Evolutionary conservation across 441 rosid species (phyloP).

Genomic region (Dalechampia spathulata): DNA sequence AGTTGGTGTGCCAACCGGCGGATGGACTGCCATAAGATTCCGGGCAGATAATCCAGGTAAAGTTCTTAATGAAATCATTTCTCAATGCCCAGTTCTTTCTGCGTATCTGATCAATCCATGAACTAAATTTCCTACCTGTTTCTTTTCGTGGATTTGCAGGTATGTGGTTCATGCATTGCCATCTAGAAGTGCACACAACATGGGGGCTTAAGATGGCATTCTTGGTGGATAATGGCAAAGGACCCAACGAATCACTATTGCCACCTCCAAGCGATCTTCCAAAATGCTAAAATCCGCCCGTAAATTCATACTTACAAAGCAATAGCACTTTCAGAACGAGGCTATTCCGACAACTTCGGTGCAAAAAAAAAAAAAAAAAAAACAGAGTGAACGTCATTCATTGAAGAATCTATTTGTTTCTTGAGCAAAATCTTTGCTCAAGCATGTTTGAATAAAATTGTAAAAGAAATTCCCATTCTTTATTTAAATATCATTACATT

Average conservation of each 20-base stretch:
- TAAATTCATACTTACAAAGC: neutral
- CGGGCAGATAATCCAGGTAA: slow-evolving; percentile 90
- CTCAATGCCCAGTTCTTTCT: no score
- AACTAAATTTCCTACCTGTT: no score
- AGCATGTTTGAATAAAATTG: slow-evolving; percentile 22
- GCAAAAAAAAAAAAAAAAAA: neutral
- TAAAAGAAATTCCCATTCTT: neutral
- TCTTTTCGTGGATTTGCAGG: slow-evolving; percentile 22
- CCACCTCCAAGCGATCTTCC: slow-evolving; percentile 93
- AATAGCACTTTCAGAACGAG: neutral
- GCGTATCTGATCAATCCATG: no score
- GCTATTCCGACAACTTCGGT: neutral
- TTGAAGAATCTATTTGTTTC: slow-evolving; percentile 17
- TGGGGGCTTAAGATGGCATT: slow-evolving; percentile 98
- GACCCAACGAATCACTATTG: slow-evolving; percentile 67
- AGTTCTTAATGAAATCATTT: no score
- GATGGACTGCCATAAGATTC: slow-evolving; percentile 88
- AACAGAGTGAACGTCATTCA: neutral
- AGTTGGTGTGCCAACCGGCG: slow-evolving; percentile 81
- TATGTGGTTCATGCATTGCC: slow-evolving; percentile 69
- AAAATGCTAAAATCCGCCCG: slow-evolving; percentile 40
- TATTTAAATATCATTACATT: neutral
- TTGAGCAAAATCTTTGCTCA: slow-evolving; percentile 29
- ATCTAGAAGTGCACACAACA: slow-evolving; percentile 80
- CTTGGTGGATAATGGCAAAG: slow-evolving; percentile 82